Base-by-base conservation (phyloP, 768 basidiomycete species). In the Macrocybe gigantea region DNA sequence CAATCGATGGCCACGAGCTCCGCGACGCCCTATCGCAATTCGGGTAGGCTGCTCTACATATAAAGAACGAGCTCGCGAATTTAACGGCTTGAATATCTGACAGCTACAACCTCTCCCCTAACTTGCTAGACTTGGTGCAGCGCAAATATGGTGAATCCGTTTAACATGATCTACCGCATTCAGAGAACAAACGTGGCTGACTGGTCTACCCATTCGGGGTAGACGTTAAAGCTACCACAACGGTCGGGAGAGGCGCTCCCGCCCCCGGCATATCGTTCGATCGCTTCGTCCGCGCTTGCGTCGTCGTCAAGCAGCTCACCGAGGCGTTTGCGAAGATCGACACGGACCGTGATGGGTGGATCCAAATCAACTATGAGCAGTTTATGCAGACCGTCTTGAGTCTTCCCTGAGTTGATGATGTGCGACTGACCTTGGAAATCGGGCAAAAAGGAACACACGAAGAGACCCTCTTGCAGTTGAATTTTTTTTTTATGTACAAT, bases 211-310 rank as follows among this genome's bases (percentile, higher is more conserved):
- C 52, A 43, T 56, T 49, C 55, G 66, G 69, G 73, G 70, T 71
- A 80, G 78, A 79, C 64, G 63, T 75, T 53, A 76, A 79, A 87
- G 84, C 79, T 36, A 64, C 73, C 12, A 61, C 69, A 22, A 53
- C 69, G 9, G 57, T 59, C 33, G 62, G 60, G 35, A 58, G 59
- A 33, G 65, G 63, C 1, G 66, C 56, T 3, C 62, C 70, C 2
- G 13, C 64, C 7, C 67, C 74, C 1, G 87, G 87, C 0, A 88
- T 92, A 68, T 77, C 82, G 5, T 92, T 92, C 58, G 90, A 91
- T 62, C 84, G 88, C 53, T 92, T 92, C 70, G 85, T 92, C 22
- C 79, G 89, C 47, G 87, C 86, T 15, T 92, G 89, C 56, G 89
- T 93, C 49, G 83, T 81, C 8, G 76, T 89, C 51, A 88, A 85